Base-by-base conservation (phyloP, 2,329 filamentous ascomycete species). In the Thielaviopsis populi region DNA sequence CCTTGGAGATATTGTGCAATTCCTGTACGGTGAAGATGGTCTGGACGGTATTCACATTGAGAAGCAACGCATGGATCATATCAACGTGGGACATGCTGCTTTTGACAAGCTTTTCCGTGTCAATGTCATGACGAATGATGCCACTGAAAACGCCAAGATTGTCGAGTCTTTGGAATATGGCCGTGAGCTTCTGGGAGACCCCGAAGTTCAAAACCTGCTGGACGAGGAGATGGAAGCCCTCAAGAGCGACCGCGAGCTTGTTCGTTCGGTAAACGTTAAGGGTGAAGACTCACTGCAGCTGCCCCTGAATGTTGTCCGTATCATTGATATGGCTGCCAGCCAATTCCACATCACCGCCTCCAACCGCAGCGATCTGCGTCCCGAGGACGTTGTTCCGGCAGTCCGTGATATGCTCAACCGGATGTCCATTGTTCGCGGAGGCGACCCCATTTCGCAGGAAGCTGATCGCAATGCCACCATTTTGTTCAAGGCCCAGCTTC, bases 11-110 rank as follows among this genome's bases (percentile, higher is more conserved):
- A 88, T 99, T 67, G 86, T 99, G 63, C 92, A 99, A 72, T 99
- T 99, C 77, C 81, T 96, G 67, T 99, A 99, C 69, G 94, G 94
- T 71, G 94, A 99, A 73, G 95, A 99, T 74, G 95, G 94, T 71
- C 81, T 97, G 7, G 95, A 99, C 74, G 95, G 89, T 71, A 88
- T 88, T 68, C 84, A 87, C 73, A 97, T 99, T 65, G 94, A 99
- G 77, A 89, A 91, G 70, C 95, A 99, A 74, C 83, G 83, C 63
- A 83, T 99, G 68, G 90, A 96, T 70, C 86, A 89, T 71, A 88
- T 97, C 73, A 87, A 85, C 68, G 85, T 89, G 74, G 90, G 89
- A 1, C 80, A 90, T 69, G 78, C 80, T 54, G 83, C 86, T 54
- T 96, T 99, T 70, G 85, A 89, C 69, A 81, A 86, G 68, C 86